Percentiles rank a stretch among this genome's conserved stretches.
Evolutionary conservation across 1,284 basidiomycete genomes (phyloP).

Genomic region (Fomitopsis pinicola): DNA sequence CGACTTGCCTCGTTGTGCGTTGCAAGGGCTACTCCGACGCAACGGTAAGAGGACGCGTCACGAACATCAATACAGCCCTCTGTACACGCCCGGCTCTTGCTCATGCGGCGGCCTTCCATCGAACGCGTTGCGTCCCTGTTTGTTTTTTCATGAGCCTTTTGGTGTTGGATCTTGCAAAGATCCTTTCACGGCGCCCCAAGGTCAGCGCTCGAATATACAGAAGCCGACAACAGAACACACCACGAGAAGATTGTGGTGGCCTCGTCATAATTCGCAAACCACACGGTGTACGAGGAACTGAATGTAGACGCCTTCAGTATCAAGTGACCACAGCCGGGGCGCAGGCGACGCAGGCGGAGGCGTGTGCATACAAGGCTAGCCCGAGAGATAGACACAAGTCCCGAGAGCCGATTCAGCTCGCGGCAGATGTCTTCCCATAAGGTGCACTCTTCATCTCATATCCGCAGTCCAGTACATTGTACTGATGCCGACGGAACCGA

Average conservation of each 20-base stretch:
- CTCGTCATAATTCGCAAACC: not conserved
- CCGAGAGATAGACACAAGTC: not conserved
- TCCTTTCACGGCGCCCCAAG: not conserved
- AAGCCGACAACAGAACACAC: not conserved
- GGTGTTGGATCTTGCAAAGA: too few species aligned
- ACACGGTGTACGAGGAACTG: not conserved
- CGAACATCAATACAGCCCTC: not conserved
- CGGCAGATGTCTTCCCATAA: not conserved
- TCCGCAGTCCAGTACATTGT: not conserved
- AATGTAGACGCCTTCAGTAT: not conserved
- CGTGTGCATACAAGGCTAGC: not conserved
- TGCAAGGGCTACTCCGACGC: not conserved
- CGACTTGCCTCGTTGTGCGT: not conserved
- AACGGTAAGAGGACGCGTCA: not conserved
- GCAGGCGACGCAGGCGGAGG: not conserved
- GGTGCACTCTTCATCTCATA: not conserved
- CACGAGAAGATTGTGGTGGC: not conserved
- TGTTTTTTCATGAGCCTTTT: too few species aligned
- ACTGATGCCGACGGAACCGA: not conserved
- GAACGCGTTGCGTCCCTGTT: not conserved
- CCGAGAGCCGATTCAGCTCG: not conserved
- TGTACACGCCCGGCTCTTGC: not conserved
- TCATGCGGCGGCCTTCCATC: not conserved
- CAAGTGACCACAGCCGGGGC: not conserved
- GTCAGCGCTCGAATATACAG: not conserved